Conservation (phyloP, 495 filamentous ascomycete species). For the Podospora sp. region DNA sequence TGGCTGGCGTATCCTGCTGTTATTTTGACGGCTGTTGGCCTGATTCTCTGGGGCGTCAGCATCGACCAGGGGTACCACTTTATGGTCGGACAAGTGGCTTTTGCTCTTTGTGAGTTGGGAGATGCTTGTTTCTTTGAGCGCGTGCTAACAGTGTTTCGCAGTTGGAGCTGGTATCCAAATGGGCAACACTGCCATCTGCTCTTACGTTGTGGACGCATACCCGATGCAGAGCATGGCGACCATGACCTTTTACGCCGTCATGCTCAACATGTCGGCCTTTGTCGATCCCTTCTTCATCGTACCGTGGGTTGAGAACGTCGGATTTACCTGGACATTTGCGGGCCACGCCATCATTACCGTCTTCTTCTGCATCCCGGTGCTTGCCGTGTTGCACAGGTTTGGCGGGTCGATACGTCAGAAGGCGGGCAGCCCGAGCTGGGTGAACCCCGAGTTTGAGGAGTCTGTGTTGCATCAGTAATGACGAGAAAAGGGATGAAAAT, state of each 20-base stretch:
- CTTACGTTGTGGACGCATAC: constrained; percentile 62
- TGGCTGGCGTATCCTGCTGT: constrained; percentile 63
- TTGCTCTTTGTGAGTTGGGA: constrained; percentile 54
- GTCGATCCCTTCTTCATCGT: constrained; percentile 60
- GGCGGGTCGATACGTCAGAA: constrained; percentile 33
- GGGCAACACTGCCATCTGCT: constrained; percentile 59
- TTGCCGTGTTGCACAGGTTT: constrained; percentile 50
- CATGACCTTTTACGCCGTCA: constrained; percentile 63
- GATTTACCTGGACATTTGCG: constrained; percentile 63
- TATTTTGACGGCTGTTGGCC: constrained; percentile 45
- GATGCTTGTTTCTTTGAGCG: background rate
- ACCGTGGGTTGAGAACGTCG: constrained; percentile 52
- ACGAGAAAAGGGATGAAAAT: background rate
- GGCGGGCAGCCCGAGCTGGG: constrained; percentile 23
- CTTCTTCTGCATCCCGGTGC: constrained; percentile 44
- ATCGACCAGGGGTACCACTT: constrained; percentile 61
- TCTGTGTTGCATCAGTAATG: background rate
- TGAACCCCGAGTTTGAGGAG: constrained; percentile 28
- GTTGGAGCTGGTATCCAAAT: constrained; percentile 64
- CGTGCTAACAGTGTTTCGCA: constrained; percentile 23
- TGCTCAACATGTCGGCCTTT: constrained; percentile 57
- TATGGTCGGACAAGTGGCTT: constrained; percentile 62
- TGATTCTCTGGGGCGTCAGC: constrained; percentile 61
- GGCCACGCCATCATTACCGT: constrained; percentile 55
- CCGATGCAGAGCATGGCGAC: constrained; percentile 61